Conservation (phyloP, 345 rosid genomes). For the Dipteronia sinensis region DNA sequence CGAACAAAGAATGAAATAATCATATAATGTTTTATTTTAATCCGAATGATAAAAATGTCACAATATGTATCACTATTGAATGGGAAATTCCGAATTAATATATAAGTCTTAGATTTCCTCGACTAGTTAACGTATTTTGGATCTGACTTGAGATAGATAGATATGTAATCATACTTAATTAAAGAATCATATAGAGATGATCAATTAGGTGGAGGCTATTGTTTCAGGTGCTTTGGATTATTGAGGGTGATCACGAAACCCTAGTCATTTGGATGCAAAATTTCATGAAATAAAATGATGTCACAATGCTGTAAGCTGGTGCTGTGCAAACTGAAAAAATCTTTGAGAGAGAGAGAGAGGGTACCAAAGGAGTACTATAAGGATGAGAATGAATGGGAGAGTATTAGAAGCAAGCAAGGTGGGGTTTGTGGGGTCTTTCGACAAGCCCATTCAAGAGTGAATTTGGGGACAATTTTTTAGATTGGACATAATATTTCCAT, state of each 20-base stretch:
- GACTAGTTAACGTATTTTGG: too few relatives aligned
- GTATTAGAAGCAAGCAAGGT: neutral
- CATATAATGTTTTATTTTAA: too few relatives aligned
- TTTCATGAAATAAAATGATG: constrained; percentile 25
- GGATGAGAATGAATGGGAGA: constrained; percentile 1
- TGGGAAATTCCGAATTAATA: too few relatives aligned
- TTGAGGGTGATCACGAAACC: neutral
- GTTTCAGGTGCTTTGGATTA: neutral
- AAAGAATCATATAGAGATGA: neutral
- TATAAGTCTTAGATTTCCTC: too few relatives aligned
- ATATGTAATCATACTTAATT: too few relatives aligned
- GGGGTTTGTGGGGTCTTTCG: constrained; percentile 18
- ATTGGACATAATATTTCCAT: neutral
- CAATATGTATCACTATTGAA: too few relatives aligned
- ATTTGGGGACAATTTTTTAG: neutral
- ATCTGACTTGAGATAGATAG: neutral
- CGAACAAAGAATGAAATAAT: too few relatives aligned
- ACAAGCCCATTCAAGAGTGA: neutral
- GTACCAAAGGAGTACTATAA: neutral
- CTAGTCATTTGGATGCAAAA: neutral
- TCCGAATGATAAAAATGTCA: too few relatives aligned
- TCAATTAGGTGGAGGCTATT: neutral
- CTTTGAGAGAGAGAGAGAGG: neutral
- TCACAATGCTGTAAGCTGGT: constrained; percentile 36
- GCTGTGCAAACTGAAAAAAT: constrained; percentile 35